Percentiles rank a stretch among this genome's conserved stretches.
These are phyloP conservation scores for Prunus salicina DNA, from an alignment of 306 rosid genomes.

Conservation along the genomic window DNA sequence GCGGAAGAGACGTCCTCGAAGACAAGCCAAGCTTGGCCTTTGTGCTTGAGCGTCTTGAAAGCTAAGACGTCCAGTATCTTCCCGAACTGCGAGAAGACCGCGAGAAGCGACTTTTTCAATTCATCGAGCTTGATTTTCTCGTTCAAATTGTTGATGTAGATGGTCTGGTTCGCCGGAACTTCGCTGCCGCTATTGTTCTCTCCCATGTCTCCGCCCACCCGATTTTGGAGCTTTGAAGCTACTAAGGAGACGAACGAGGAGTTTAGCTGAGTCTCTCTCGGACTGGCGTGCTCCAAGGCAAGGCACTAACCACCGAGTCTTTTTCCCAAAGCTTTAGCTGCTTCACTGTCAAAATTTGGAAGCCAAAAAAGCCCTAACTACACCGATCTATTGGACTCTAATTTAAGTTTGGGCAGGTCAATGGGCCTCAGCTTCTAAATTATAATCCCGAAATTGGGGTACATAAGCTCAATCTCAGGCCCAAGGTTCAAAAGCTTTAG, in stretches of 20 bases:
- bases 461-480: background rate
- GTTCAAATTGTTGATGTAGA: conserved; percentile 91
- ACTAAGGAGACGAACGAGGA: background rate
- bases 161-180: conserved; percentile 61
- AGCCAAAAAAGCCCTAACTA: background rate
- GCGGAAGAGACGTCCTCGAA: conserved; percentile 88
- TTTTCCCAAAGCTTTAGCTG: background rate
- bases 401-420: background rate
- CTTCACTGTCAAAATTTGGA: no score
- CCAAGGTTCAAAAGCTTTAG: background rate
- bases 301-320: background rate
- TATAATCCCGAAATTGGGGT: background rate
- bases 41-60: conserved; percentile 87
- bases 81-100: conserved; percentile 96
- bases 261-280: background rate
- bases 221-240: background rate
- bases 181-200: conserved; percentile 56
- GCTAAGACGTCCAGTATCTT: conserved; percentile 90
- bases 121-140: conserved; percentile 96
- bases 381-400: background rate
- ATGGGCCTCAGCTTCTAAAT: background rate
- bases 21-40: conserved; percentile 97
- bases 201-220: conserved; percentile 37
- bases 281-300: background rate
- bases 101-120: conserved; percentile 82